Conservation (phyloP, 1,284 basidiomycete genomes). For the Cystobasidium slooffiae region DNA sequence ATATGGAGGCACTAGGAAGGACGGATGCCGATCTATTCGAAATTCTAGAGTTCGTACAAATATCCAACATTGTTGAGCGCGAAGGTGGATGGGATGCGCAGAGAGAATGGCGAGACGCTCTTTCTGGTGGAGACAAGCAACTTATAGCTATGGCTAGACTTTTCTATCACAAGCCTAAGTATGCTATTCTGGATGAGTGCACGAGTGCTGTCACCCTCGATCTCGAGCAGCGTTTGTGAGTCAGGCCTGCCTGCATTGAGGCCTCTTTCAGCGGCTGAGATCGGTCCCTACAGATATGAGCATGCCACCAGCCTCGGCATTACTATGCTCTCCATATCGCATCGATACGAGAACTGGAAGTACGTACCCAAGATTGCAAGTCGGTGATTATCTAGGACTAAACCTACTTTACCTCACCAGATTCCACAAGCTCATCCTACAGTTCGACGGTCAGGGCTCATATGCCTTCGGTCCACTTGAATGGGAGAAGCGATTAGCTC, state of each 20-base stretch:
- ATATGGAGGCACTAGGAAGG: constrained; percentile 72
- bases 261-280: background rate
- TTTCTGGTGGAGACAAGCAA: constrained; percentile 72
- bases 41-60: constrained; percentile 79
- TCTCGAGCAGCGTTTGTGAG: constrained; percentile 66
- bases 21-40: constrained; percentile 75
- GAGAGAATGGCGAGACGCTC: constrained; percentile 88
- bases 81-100: constrained; percentile 92
- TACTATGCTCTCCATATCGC: constrained; percentile 73
- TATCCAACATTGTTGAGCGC: constrained; percentile 86
- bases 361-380: background rate
- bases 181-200: constrained; percentile 95
- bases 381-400: constrained; percentile 60
- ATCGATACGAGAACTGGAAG: constrained; percentile 50
- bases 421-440: constrained; percentile 86
- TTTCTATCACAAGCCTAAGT: constrained; percentile 96
- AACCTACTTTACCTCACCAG: constrained; percentile 83
- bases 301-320: constrained; percentile 84
- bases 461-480: constrained; percentile 79
- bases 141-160: constrained; percentile 94
- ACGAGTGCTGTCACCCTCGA: constrained; percentile 91
- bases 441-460: constrained; percentile 66
- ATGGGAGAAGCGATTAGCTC: constrained; percentile 83
- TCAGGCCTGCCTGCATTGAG: constrained; percentile 7
- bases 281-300: constrained; percentile 80